Evolutionary conservation across 306 rosid genomes (phyloP).

Genomic region (Prinsepia uniflora): DNA sequence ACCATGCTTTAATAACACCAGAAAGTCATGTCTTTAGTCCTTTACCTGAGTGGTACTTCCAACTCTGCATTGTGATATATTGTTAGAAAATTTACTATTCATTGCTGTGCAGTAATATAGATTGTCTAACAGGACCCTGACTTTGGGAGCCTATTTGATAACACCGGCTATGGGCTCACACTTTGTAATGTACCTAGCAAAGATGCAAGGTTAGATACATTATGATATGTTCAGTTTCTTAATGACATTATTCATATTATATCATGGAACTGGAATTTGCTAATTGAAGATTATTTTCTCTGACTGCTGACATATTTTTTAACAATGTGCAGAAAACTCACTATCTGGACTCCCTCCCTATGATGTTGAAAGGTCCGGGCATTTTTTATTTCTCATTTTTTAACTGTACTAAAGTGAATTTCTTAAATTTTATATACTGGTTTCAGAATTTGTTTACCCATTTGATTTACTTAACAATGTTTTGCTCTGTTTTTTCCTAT

Average conservation of each 20-base stretch:
- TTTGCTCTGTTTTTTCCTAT: slow-evolving; percentile 28
- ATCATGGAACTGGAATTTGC: slow-evolving; percentile 2
- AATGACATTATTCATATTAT: neutral
- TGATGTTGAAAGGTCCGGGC: slow-evolving; percentile 68
- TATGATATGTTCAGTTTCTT: no score
- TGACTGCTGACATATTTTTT: slow-evolving; percentile 32
- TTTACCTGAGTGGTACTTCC: slow-evolving; percentile 72
- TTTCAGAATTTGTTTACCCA: slow-evolving; percentile 18
- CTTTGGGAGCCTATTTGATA: slow-evolving; percentile 75
- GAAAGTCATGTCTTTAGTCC: slow-evolving; percentile 93
- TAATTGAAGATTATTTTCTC: neutral
- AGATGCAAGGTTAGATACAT: slow-evolving; percentile 67
- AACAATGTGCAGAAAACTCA: slow-evolving; percentile 54
- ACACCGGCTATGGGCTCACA: slow-evolving; percentile 79
- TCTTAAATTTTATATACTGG: neutral
- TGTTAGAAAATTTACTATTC: slow-evolving; percentile 22
- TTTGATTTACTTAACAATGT: slow-evolving; percentile 19
- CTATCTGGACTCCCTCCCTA: slow-evolving; percentile 50
- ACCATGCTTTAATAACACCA: slow-evolving; percentile 83
- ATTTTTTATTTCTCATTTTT: neutral
- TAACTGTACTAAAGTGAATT: neutral
- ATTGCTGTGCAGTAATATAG: slow-evolving; percentile 19
- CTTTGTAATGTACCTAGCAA: slow-evolving; percentile 85
- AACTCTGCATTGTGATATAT: slow-evolving; percentile 19
- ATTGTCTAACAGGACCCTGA: slow-evolving; percentile 58